phyloP scores from a whole-genome alignment of 306 rosid genomes.

The Luffa aegyptiaca region DNA sequence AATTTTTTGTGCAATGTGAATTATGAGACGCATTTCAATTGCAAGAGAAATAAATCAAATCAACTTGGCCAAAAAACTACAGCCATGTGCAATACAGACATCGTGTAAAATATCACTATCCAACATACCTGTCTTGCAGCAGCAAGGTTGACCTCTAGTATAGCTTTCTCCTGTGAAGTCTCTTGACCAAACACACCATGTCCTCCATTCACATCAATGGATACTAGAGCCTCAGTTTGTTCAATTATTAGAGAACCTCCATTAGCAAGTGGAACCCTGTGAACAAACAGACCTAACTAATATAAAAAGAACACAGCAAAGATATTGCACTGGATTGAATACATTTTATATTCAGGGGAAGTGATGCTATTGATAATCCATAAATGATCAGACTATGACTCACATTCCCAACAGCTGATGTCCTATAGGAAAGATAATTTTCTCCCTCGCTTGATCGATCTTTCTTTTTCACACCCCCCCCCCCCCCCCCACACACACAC shows the following conservation, averaged over 20 bases:
- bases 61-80: conserved; percentile 7
- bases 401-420: not conserved
- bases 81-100: conserved; percentile 8
- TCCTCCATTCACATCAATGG: conserved; percentile 95
- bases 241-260: conserved; percentile 94
- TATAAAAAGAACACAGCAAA: conserved; percentile 8
- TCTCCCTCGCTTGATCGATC: too few species aligned
- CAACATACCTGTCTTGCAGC: conserved; percentile 73
- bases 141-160: conserved; percentile 89
- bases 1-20: not conserved
- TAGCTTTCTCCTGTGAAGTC: conserved; percentile 77
- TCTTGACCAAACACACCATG: conserved; percentile 81
- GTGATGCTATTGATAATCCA: not conserved
- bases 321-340: not conserved
- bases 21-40: not conserved
- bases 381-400: not conserved
- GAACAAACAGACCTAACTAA: conserved; percentile 14
- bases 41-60: not conserved
- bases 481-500: too few species aligned
- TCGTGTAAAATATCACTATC: not conserved
- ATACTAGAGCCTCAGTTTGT: conserved; percentile 97
- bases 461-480: not conserved
- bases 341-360: not conserved
- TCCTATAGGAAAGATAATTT: not conserved
- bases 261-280: conserved; percentile 81